Evolutionary conservation across 345 rosid species (phyloP).

Genomic region (Hirschfeldia incana): DNA sequence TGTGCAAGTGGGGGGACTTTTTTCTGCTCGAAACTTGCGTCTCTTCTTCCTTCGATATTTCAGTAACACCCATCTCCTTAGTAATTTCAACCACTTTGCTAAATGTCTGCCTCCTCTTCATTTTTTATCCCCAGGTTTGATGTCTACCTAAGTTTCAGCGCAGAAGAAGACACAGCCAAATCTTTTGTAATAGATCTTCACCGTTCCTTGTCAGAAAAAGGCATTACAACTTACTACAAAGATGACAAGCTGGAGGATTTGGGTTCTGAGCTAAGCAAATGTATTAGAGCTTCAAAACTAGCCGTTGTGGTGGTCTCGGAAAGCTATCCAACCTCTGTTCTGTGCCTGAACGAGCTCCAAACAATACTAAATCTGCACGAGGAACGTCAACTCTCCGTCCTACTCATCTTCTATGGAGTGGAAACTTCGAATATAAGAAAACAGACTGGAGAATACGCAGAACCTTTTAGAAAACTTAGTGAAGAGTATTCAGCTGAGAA

Average conservation of each 20-base stretch:
- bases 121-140: background rate
- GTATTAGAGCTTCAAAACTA: background rate
- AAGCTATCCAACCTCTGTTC: background rate
- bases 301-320: background rate
- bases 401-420: background rate
- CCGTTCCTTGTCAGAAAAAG: background rate
- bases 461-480: background rate
- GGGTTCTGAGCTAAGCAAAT: background rate
- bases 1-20: background rate
- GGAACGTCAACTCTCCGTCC: background rate
- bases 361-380: background rate
- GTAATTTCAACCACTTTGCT: background rate
- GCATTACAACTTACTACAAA: background rate
- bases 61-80: background rate
- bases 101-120: background rate
- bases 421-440: background rate
- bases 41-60: too few relatives aligned
- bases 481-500: slow-evolving; percentile 9
- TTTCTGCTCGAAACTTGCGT: too few relatives aligned
- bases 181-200: background rate
- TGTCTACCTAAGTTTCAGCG: background rate
- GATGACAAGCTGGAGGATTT: background rate
- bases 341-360: slow-evolving; percentile 18
- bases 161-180: background rate
- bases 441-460: background rate